Evolutionary conservation across 2,329 filamentous ascomycete genomes (phyloP).

Genomic region (Stylonectria norvegica): DNA sequence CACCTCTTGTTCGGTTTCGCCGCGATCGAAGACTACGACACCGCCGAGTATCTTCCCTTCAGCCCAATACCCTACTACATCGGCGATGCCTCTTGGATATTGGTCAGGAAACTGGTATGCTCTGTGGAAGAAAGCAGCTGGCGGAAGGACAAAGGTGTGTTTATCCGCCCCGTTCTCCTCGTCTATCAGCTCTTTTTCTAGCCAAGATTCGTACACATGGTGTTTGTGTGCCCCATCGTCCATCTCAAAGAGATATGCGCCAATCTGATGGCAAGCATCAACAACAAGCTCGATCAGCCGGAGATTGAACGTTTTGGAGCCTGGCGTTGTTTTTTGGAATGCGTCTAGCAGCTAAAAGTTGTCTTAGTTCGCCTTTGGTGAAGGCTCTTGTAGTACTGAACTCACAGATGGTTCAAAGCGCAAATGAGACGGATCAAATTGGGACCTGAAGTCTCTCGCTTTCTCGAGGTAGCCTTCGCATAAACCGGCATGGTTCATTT

Average conservation of each 20-base stretch:
- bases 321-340: background rate
- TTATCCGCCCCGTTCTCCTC: constrained; percentile 1
- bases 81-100: constrained; percentile 23
- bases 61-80: constrained; percentile 29
- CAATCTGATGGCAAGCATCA: constrained; percentile 6
- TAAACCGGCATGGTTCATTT: background rate
- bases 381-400: background rate
- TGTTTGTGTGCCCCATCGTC: constrained; percentile 6
- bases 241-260: constrained; percentile 3
- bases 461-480: constrained; percentile 5
- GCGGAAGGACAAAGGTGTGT: background rate
- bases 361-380: background rate
- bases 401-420: background rate
- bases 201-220: constrained; percentile 2
- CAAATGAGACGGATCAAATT: constrained; percentile 1
- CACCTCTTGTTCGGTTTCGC: constrained; percentile 16
- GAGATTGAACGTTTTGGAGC: constrained; percentile 3
- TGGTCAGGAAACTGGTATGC: constrained; percentile 17
- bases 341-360: background rate
- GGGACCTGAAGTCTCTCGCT: constrained; percentile 1
- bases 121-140: constrained; percentile 1
- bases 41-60: constrained; percentile 29
- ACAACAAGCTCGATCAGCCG: constrained; percentile 8
- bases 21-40: constrained; percentile 29
- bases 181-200: background rate